phyloP scores from a whole-genome alignment of 179 eudicot genomes.

The Nepenthes alata region DNA sequence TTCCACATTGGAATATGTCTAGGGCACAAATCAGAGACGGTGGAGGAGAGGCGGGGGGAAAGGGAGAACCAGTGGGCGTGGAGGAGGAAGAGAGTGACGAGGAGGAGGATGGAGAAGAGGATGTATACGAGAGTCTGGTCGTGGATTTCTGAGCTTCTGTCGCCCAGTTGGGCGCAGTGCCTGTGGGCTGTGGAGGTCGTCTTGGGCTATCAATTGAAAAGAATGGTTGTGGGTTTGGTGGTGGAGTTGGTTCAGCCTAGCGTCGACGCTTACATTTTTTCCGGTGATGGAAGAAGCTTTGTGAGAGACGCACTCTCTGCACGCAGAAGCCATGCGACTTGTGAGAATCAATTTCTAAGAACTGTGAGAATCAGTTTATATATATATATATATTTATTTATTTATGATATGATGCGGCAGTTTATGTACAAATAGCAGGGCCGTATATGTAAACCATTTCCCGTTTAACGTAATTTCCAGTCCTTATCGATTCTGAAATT shows the following conservation, averaged over 20 bases:
- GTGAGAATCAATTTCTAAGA: too few species aligned
- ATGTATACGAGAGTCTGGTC: constrained; percentile 9
- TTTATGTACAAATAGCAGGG: too few species aligned
- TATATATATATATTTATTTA: too few species aligned
- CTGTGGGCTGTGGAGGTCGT: constrained; percentile 3
- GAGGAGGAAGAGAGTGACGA: constrained; percentile 9
- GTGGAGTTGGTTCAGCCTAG: constrained; percentile 11
- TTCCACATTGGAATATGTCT: too few species aligned
- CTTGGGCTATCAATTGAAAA: not conserved
- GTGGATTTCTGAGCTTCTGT: constrained; percentile 6
- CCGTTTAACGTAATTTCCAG: too few species aligned
- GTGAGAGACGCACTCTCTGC: too few species aligned
- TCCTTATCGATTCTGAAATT: too few species aligned
- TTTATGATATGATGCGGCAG: too few species aligned
- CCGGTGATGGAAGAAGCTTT: not conserved
- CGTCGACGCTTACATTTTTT: constrained; percentile 2
- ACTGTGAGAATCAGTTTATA: too few species aligned
- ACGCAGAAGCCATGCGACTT: too few species aligned
- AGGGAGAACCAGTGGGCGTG: constrained; percentile 10
- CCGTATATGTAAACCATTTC: too few species aligned
- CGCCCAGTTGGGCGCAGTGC: constrained; percentile 7
- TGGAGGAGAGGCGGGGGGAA: constrained; percentile 4
- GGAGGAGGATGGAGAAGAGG: constrained; percentile 10
- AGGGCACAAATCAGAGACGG: not conserved
- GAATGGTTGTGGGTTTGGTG: not conserved